Evolutionary conservation across 768 basidiomycete species (phyloP).

Genomic region (Sarcodon sp.): DNA sequence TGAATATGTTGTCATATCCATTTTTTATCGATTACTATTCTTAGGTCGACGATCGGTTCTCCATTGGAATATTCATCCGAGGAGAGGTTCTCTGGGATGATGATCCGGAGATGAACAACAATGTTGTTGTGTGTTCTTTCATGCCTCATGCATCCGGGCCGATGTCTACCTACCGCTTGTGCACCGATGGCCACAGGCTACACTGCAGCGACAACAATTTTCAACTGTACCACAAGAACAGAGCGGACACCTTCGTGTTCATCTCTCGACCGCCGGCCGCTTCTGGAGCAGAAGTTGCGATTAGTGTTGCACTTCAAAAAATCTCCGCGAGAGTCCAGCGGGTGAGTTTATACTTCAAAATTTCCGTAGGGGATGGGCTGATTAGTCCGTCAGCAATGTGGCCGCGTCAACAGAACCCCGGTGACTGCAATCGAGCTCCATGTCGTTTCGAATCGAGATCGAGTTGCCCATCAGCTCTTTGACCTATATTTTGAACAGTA

Average conservation of each 20-base stretch:
- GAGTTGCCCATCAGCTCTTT: conserved; percentile 52
- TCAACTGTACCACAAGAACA: conserved; percentile 43
- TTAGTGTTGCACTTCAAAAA: conserved; percentile 52
- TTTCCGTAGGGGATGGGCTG: neutral
- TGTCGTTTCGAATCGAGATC: conserved; percentile 57
- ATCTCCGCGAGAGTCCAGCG: conserved; percentile 39
- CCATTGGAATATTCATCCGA: conserved; percentile 50
- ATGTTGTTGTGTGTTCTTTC: conserved; percentile 52
- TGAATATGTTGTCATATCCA: neutral
- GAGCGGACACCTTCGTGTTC: conserved; percentile 45
- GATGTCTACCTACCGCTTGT: conserved; percentile 35
- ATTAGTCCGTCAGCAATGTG: conserved; percentile 35
- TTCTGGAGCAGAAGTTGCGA: conserved; percentile 32
- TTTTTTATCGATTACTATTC: neutral
- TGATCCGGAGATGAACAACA: conserved; percentile 36
- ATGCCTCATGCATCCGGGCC: conserved; percentile 36
- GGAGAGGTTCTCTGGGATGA: conserved; percentile 36
- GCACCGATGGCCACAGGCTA: conserved; percentile 38
- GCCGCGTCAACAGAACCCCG: conserved; percentile 37
- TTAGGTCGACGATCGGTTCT: conserved; percentile 49
- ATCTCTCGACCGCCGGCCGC: conserved; percentile 33
- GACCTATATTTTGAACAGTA: conserved; percentile 60
- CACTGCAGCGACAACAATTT: conserved; percentile 42
- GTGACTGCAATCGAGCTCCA: conserved; percentile 47
- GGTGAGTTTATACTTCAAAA: conserved; percentile 19